Percentiles rank a stretch among this genome's conserved stretches.
Conservation (phyloP, 2,329 filamentous ascomycete species). For the Periconia digitata region DNA sequence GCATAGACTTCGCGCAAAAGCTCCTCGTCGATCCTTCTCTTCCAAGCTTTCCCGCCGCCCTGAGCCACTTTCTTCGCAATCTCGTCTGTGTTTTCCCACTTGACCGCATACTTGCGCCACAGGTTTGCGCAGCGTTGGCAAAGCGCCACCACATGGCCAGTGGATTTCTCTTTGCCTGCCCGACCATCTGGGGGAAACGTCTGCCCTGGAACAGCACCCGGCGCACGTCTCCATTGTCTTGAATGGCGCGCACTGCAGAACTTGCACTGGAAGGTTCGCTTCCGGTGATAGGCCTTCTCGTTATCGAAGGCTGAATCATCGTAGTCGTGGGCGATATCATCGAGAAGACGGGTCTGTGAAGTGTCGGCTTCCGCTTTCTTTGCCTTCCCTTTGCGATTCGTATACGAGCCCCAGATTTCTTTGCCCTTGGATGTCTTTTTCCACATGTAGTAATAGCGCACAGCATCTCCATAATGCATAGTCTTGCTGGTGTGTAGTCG, state of each 20-base stretch:
- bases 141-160: slow-evolving; percentile 75
- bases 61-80: slow-evolving; percentile 83
- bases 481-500: slow-evolving; percentile 79
- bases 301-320: slow-evolving; percentile 97
- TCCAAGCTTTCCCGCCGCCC: slow-evolving; percentile 79
- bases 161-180: slow-evolving; percentile 78
- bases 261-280: slow-evolving; percentile 87
- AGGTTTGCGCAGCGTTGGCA: slow-evolving; percentile 89
- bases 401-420: slow-evolving; percentile 87
- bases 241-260: slow-evolving; percentile 82
- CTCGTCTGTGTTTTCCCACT: slow-evolving; percentile 93
- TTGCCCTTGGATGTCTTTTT: slow-evolving; percentile 88
- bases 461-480: slow-evolving; percentile 75
- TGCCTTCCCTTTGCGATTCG: slow-evolving; percentile 87
- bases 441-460: slow-evolving; percentile 96
- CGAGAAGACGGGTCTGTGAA: slow-evolving; percentile 72
- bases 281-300: slow-evolving; percentile 76
- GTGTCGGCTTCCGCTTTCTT: slow-evolving; percentile 60
- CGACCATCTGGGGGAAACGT: slow-evolving; percentile 69
- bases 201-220: slow-evolving; percentile 71
- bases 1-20: slow-evolving; percentile 68
- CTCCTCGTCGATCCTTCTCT: slow-evolving; percentile 89
- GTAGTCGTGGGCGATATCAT: slow-evolving; percentile 87
- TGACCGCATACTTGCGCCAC: slow-evolving; percentile 94
- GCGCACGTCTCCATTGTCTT: slow-evolving; percentile 88